Evolutionary conservation across 176 grass and related monocot species (phyloP), one percentile per base, ranked within the genome.

Genomic region (Dendrocalamus sinicus): DNA sequence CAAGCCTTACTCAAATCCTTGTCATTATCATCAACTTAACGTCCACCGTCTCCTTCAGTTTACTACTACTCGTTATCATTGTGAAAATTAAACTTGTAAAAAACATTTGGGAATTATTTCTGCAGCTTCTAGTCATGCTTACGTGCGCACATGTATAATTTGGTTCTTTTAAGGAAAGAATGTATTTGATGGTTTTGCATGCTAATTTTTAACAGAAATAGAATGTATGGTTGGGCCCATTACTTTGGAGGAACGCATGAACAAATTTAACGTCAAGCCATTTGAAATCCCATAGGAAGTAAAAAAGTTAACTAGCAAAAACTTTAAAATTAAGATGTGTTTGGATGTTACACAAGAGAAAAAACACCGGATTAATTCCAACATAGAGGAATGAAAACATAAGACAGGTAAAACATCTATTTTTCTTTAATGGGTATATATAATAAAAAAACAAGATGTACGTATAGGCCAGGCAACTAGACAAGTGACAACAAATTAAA

Each of bases 1-100:
- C 32, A 0, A 35, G 2, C 32, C 32, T 35, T 64, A 72, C 76
- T 86, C 57, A 65, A 63, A 65, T 73, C 76, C 64, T 47, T 64
- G 54, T 80, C 54, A 16, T 7, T 32, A 4, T 52, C 71, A 52
- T 35, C 48, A 10, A 2, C 47, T 32, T 54, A 50, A 28, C 70
- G 6, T 26, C 44, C 44, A 28, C n/a, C 70, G 6, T 47, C 70
- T 23, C 41, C 22, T 70, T 69, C 43, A 46, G 14, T 71, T 45
- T 67, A 17, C 6, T 40, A 40, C 8, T 20, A 13, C 22, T 28
- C 20, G 9, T 63, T 63, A 7, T 2, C 16, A 40, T 1, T 16
- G 66, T 71, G 68, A 44, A 45, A 45, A 2, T 45, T 12, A 47
- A 23, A 45, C 20, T 2, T 2, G 11, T 71, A 22, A 45, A 45